phyloP scores from a whole-genome alignment of 2,329 filamentous ascomycete species.

The Bisporella sp. region DNA sequence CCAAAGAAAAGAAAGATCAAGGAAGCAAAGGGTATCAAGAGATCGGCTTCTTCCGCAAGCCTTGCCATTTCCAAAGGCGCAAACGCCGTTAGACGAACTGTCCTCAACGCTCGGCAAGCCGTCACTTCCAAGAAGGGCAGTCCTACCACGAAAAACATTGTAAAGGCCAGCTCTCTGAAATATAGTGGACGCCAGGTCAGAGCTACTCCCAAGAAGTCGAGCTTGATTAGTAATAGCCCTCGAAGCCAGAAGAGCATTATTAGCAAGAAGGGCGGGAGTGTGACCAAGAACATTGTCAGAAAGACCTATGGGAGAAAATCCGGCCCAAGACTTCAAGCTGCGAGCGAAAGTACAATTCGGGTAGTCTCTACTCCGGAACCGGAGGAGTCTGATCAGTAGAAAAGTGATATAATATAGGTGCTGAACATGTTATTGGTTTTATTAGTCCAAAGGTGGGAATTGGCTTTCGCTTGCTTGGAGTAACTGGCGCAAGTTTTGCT shows the following conservation, averaged over 20 bases:
- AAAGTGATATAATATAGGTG: too few species aligned
- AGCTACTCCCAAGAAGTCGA: conserved; percentile 17
- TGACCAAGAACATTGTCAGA: conserved; percentile 10
- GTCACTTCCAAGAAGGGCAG: conserved; percentile 9
- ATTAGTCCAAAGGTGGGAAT: too few species aligned
- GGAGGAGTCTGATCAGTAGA: neutral
- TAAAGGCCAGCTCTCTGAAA: conserved; percentile 18
- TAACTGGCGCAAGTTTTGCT: neutral
- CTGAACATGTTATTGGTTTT: too few species aligned
- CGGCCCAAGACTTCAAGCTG: conserved; percentile 6
- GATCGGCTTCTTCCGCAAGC: conserved; percentile 25
- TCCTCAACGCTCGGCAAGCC: conserved; percentile 19
- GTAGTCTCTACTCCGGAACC: conserved; percentile 12
- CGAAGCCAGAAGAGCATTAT: conserved; percentile 4
- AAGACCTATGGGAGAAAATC: conserved; percentile 9
- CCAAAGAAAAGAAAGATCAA: conserved; percentile 43
- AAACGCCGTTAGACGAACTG: conserved; percentile 33
- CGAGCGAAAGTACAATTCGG: conserved; percentile 16
- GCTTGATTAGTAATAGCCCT: conserved; percentile 11
- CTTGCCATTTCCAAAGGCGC: conserved; percentile 29
- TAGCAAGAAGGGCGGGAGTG: conserved; percentile 8
- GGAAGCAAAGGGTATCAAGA: conserved; percentile 29
- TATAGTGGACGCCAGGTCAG: conserved; percentile 20
- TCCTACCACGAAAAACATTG: conserved; percentile 13
- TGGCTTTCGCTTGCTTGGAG: neutral